Evolutionary conservation across 1,139 yeast species (phyloP), one percentile per base, ranked within the genome.

Genomic region (Saccharomycopsis hybrid): DNA sequence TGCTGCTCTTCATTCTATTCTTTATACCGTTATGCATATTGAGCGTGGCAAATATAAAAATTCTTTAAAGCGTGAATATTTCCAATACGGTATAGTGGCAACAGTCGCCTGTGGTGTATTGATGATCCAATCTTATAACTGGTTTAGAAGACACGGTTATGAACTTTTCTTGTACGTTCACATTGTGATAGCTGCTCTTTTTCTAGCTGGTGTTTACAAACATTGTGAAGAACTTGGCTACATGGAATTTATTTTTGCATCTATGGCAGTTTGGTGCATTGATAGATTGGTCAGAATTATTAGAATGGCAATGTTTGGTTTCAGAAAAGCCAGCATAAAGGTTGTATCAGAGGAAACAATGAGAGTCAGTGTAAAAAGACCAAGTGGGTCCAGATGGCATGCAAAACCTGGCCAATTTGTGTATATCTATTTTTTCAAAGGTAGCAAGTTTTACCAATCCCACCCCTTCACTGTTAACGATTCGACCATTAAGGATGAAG

Each of bases 151-250:
- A 47, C 60, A 62, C 52, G 67, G 68, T 55, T 87, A 88, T 62
- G 96, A 87, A 60, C 41, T 77, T 8, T 88, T 88, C 64, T 61
- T 84, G 25, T 59, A 69, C 28, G 44, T 69, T 18, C 96, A 87
- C 63, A 72, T 85, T 42, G 47, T 77, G 1, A 61, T 85, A 47
- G 90, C 81, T 1, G 69, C 71, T 1, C 55, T 77, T 28, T 80
- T 82, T 58, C 59, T 84, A 35, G 72, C 72, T 55, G 82, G 81
- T 31, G 73, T 78, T 13, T 85, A 80, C 78, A 64, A 68, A 46
- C 96, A 88, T 60, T 68, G 74, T 42, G 65, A 62, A 27, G 63
- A 65, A 5, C 65, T 72, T 38, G 76, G 71, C 0, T 78, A 72
- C 62, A 65, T 68, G 46, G 67, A 72, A 43, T 78, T 72, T 68